Evolutionary conservation across 2,329 filamentous ascomycete genomes (phyloP).

Genomic region (Botrytis paeoniae): DNA sequence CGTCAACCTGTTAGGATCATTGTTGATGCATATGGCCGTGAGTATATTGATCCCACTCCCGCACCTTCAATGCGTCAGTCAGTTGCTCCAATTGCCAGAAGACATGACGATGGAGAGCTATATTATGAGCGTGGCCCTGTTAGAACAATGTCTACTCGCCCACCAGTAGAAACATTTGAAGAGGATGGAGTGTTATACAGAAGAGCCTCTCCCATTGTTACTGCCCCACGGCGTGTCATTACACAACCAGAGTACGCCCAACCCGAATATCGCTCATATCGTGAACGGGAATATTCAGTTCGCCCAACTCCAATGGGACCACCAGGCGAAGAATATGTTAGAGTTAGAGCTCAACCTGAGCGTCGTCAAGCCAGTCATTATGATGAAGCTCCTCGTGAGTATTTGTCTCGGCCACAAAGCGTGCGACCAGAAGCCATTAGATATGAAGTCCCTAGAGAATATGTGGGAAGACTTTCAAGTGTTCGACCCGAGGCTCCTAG

Average conservation of each 20-base stretch:
- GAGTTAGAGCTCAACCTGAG: conserved; percentile 41
- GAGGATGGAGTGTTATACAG: conserved; percentile 43
- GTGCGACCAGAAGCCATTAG: conserved; percentile 50
- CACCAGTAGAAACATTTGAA: conserved; percentile 33
- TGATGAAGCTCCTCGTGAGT: conserved; percentile 51
- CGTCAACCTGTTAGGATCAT: conserved; percentile 62
- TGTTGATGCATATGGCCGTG: conserved; percentile 78
- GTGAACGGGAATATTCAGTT: conserved; percentile 56
- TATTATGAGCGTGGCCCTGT: conserved; percentile 59
- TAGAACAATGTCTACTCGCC: conserved; percentile 32
- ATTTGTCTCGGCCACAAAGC: conserved; percentile 47
- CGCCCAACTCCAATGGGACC: conserved; percentile 41
- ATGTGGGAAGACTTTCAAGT: conserved; percentile 45
- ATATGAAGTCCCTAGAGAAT: conserved; percentile 45
- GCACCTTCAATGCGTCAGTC: conserved; percentile 49
- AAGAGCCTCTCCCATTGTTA: conserved; percentile 49
- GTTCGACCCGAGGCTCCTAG: conserved; percentile 35
- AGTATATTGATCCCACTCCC: conserved; percentile 63
- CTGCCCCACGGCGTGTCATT: conserved; percentile 54
- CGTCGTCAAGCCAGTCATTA: conserved; percentile 37
- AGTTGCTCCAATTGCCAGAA: conserved; percentile 47
- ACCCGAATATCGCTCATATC: conserved; percentile 49
- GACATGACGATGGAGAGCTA: conserved; percentile 49
- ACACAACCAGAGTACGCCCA: conserved; percentile 59
- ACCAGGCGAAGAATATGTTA: conserved; percentile 42